These are phyloP conservation scores for Spinellus fusiger DNA, from an alignment of 192 early-diverging fungal genomes.

Conservation along the genomic window DNA sequence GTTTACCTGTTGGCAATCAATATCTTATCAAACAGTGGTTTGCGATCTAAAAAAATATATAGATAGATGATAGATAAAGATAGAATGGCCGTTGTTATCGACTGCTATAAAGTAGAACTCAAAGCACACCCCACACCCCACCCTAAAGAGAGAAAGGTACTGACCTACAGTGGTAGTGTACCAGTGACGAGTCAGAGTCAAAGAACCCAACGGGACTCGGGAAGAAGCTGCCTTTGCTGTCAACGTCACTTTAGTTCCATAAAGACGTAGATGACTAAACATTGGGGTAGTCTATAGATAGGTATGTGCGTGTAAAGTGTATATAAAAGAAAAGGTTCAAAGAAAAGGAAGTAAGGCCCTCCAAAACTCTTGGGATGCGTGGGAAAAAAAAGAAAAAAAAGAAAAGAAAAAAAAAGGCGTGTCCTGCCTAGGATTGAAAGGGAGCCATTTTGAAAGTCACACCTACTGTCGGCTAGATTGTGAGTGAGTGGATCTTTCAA, in stretches of 20 bases:
- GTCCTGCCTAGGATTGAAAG: too few species aligned
- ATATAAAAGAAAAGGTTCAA: background rate
- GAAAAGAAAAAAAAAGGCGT: background rate
- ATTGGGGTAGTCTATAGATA: background rate
- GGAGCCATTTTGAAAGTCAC: too few species aligned
- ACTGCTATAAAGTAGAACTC: too few species aligned
- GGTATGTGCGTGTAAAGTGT: background rate
- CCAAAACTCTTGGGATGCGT: background rate
- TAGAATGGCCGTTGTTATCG: too few species aligned
- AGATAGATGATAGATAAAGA: constrained; percentile 5
- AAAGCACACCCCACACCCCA: too few species aligned
- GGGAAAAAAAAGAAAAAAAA: background rate
- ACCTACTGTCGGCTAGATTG: too few species aligned
- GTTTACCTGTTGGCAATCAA: constrained; percentile 87
- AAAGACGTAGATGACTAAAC: background rate
- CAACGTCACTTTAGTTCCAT: background rate
- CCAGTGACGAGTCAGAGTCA: constrained; percentile 23
- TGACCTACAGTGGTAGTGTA: constrained; percentile 42
- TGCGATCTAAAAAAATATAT: constrained; percentile 36
- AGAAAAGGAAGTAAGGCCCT: background rate
- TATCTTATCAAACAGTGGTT: constrained; percentile 92
- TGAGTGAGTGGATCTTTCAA: too few species aligned
- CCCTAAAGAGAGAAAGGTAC: too few species aligned
- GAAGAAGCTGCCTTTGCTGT: background rate
- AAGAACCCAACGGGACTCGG: background rate